These are phyloP conservation scores for Piper longum DNA, from an alignment of 164 flowering plant genomes.

Conservation along the genomic window DNA sequence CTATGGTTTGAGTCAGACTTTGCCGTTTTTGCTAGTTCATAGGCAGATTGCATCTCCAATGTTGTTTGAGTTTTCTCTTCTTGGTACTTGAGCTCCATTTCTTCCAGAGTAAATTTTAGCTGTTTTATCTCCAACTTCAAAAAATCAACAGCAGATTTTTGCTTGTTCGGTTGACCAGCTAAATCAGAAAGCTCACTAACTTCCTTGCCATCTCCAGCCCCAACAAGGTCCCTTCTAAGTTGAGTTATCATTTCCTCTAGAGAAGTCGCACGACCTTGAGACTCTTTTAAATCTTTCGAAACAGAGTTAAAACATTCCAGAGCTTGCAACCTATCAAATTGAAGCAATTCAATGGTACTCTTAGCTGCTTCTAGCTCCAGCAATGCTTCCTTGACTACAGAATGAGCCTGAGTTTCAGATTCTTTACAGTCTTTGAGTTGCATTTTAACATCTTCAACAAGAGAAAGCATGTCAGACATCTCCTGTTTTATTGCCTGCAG, in stretches of 20 bases:
- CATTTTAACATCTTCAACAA: slow-evolving; percentile 43
- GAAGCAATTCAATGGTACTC: slow-evolving; percentile 34
- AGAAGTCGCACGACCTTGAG: slow-evolving; percentile 31
- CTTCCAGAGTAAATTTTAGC: slow-evolving; percentile 38
- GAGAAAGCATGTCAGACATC: slow-evolving; percentile 30
- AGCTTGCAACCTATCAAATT: slow-evolving; percentile 33
- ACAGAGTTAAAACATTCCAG: slow-evolving; percentile 30
- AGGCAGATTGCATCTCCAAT: slow-evolving; percentile 29
- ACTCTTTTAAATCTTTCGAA: slow-evolving; percentile 44
- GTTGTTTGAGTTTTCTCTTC: slow-evolving; percentile 38
- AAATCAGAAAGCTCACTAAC: slow-evolving; percentile 3
- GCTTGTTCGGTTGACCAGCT: slow-evolving; percentile 15
- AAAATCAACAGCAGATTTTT: slow-evolving; percentile 20
- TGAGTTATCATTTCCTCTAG: slow-evolving; percentile 46
- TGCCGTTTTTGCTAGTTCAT: slow-evolving; percentile 34
- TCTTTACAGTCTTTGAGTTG: slow-evolving; percentile 42
- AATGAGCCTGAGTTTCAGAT: slow-evolving; percentile 57
- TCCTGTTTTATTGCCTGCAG: slow-evolving; percentile 36
- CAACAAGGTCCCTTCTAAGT: slow-evolving; percentile 24
- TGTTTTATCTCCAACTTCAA: slow-evolving; percentile 32
- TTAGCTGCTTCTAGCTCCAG: slow-evolving; percentile 54
- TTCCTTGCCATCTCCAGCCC: slow-evolving; percentile 2
- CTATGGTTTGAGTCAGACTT: slow-evolving; percentile 23
- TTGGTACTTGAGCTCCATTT: slow-evolving; percentile 31
- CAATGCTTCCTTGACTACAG: slow-evolving; percentile 34